These are phyloP conservation scores for Chaetomiaceae sp. DNA, from an alignment of 2,329 filamentous ascomycete genomes.

Conservation along the genomic window DNA sequence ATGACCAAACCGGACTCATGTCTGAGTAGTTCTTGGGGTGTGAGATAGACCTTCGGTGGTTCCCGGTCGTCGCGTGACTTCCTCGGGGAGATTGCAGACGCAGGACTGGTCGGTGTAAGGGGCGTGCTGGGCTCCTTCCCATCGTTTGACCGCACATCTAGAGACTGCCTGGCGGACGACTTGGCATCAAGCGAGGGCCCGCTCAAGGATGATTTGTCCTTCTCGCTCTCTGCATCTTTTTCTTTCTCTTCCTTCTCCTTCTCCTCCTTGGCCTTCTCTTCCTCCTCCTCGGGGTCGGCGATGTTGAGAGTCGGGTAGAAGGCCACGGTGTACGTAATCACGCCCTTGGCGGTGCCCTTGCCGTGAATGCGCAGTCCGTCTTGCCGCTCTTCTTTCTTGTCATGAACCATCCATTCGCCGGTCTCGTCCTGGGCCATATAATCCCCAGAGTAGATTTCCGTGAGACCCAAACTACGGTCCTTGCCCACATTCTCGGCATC, in stretches of 20 bases:
- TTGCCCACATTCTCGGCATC: conserved; percentile 89
- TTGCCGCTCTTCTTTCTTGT: conserved; percentile 64
- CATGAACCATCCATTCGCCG: conserved; percentile 76
- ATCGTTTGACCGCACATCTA: conserved; percentile 29
- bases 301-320: conserved; percentile 90
- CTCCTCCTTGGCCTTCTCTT: conserved; percentile 50
- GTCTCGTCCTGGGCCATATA: conserved; percentile 73
- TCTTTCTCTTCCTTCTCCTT: conserved; percentile 43
- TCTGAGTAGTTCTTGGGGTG: conserved; percentile 72
- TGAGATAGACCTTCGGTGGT: conserved; percentile 72
- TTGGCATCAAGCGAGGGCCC: conserved; percentile 31
- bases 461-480: conserved; percentile 78
- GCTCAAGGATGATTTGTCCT: conserved; percentile 34
- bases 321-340: conserved; percentile 72
- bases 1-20: conserved; percentile 91
- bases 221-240: conserved; percentile 41
- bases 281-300: conserved; percentile 83
- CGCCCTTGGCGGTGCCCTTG: conserved; percentile 71
- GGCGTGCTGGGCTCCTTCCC: conserved; percentile 35
- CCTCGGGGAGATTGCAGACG: conserved; percentile 39
- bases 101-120: conserved; percentile 43
- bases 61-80: conserved; percentile 52
- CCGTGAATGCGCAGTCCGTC: conserved; percentile 70
- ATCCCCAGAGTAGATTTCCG: conserved; percentile 73
- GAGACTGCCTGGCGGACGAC: conserved; percentile 31